Percentiles rank a stretch among this genome's conserved stretches.
These are phyloP conservation scores for Abrus precatorius DNA, from an alignment of 306 rosid species.

Conservation along the genomic window DNA sequence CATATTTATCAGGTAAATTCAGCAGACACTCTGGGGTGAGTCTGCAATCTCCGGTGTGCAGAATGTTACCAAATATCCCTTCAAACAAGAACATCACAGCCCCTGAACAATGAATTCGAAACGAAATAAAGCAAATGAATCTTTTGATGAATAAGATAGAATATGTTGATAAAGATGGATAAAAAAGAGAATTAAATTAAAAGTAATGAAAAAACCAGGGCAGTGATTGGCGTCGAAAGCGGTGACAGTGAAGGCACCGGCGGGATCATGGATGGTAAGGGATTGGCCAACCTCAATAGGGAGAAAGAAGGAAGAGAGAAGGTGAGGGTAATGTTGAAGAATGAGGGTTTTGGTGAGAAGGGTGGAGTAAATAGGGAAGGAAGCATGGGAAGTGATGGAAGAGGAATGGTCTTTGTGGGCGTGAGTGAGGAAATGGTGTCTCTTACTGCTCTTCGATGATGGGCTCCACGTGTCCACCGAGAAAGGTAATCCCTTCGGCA, in stretches of 20 bases:
- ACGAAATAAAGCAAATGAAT: constrained; percentile 50
- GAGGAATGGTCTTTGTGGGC: constrained; percentile 84
- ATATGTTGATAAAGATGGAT: background rate
- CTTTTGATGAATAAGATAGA: background rate
- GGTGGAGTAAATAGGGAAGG: constrained; percentile 74
- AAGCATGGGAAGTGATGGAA: constrained; percentile 59
- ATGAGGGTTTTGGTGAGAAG: constrained; percentile 70
- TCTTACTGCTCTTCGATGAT: constrained; percentile 60
- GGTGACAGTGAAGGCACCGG: constrained; percentile 66
- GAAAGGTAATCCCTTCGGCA: constrained; percentile 84
- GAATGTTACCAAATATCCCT: constrained; percentile 74
- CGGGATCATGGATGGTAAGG: constrained; percentile 60
- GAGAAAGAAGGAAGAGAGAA: constrained; percentile 52
- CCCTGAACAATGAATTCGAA: constrained; percentile 63
- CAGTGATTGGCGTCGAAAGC: constrained; percentile 86
- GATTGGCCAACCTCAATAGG: constrained; percentile 67
- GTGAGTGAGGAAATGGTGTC: constrained; percentile 81
- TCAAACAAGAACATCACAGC: constrained; percentile 89
- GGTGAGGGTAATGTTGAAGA: constrained; percentile 63
- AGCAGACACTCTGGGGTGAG: constrained; percentile 74
- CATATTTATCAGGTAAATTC: constrained; percentile 68
- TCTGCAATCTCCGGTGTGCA: constrained; percentile 87
- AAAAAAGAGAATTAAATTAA: background rate
- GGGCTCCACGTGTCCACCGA: constrained; percentile 84
- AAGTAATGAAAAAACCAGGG: constrained; percentile 57